Conservation (phyloP, 257 asterid genomes). For the Capsicum baccatum region DNA sequence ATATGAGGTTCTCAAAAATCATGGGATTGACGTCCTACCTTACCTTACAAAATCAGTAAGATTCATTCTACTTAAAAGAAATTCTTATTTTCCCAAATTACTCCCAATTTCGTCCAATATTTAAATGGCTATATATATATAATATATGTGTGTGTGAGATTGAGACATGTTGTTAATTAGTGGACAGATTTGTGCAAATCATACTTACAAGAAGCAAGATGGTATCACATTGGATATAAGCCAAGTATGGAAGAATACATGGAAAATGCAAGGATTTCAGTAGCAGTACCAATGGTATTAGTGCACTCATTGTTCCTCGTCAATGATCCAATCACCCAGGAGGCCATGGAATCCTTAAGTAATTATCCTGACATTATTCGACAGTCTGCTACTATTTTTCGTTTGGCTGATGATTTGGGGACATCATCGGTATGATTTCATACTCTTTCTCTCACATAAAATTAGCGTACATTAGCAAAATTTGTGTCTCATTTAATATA, state of each 20-base stretch:
- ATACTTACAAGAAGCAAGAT: constrained; percentile 44
- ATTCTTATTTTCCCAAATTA: no score
- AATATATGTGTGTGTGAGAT: no score
- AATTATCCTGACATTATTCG: constrained; percentile 40
- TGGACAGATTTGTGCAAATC: constrained; percentile 43
- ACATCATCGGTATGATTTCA: constrained; percentile 44
- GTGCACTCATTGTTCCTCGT: constrained; percentile 40
- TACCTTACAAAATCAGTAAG: constrained; percentile 19
- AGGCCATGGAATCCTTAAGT: constrained; percentile 35
- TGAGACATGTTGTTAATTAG: constrained; percentile 26
- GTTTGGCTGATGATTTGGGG: constrained; percentile 57
- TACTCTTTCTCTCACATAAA: neutral
- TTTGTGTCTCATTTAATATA: no score
- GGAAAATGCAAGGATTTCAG: constrained; percentile 44
- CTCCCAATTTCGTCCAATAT: no score
- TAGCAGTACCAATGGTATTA: constrained; percentile 37
- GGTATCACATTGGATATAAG: constrained; percentile 42
- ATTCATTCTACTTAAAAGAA: no score
- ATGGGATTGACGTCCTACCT: neutral
- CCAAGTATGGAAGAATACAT: constrained; percentile 51
- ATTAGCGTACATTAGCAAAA: neutral
- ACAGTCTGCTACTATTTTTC: constrained; percentile 34
- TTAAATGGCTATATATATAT: no score
- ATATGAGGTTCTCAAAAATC: constrained; percentile 29
- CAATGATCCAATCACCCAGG: constrained; percentile 44